Conservation (phyloP, 1,284 basidiomycete genomes). For the Cryptococcus maquisensis region DNA sequence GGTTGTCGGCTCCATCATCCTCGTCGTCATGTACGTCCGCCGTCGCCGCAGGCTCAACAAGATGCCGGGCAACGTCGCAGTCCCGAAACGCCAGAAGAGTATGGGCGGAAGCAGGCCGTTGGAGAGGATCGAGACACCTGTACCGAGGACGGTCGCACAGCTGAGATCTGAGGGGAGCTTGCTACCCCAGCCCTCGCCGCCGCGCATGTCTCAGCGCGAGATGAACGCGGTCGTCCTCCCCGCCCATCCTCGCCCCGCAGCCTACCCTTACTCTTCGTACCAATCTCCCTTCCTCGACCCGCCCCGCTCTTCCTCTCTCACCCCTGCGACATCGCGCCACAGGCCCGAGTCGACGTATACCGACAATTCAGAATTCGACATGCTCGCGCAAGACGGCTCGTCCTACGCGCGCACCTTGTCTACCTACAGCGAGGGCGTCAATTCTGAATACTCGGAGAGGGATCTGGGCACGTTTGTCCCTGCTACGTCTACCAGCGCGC, state of each 20-base stretch:
- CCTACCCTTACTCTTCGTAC: neutral
- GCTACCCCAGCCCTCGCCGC: neutral
- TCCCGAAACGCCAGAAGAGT: neutral
- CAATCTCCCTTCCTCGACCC: slow-evolving; percentile 3
- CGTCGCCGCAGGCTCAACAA: slow-evolving; percentile 8
- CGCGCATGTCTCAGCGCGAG: neutral
- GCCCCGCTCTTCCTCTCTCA: neutral
- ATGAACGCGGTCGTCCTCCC: neutral
- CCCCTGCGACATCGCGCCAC: neutral
- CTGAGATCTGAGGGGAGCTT: neutral
- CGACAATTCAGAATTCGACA: slow-evolving; percentile 35
- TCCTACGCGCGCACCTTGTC: slow-evolving; percentile 32
- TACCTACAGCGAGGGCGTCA: slow-evolving; percentile 18
- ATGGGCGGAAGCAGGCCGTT: neutral
- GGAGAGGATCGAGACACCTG: slow-evolving; percentile 1
- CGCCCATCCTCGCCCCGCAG: neutral
- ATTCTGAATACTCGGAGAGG: slow-evolving; percentile 16
- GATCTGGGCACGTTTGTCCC: slow-evolving; percentile 9
- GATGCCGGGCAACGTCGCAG: neutral
- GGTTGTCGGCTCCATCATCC: neutral
- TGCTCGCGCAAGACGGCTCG: slow-evolving; percentile 30
- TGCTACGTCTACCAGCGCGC: neutral
- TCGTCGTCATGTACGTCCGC: slow-evolving; percentile 4
- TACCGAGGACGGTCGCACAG: neutral
- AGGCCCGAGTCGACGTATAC: slow-evolving; percentile 20